Base-by-base conservation (phyloP, 257 asterid species). In the Fraxinus anomala region DNA sequence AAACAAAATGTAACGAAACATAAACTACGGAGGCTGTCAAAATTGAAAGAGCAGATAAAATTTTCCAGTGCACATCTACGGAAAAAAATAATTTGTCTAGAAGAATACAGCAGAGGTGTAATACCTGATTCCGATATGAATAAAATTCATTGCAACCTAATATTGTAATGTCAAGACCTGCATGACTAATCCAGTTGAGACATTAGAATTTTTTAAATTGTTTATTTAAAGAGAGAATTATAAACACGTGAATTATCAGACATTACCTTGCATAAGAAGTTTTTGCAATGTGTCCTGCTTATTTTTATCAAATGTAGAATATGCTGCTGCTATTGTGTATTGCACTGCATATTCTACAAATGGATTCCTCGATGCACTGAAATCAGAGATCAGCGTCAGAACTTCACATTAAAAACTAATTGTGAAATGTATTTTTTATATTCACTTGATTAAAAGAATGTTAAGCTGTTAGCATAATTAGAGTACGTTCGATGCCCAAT, bases 141-240 rank as follows among this genome's bases (percentile, higher is more conserved):
- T 95, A 92, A 83, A 95, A 95, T 80, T 93, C 98, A 59, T 95
- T 95, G 89, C 99, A 83, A 39, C 98, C 98, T 78, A 95, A 81
- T 82, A 95, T 92, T 69, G 96, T 93, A 72, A 95, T 93, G 80
- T 93, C 97, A 75, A 93, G 90, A 83, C 99, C 97, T 95, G 98
- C 91, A 83, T 83, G 67, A 80, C 89, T 85, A 87, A 86, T 78
- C 72, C 73, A 77, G 74, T 85, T 81, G 56, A 79, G 70, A 73
- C 66, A 79, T 87, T 81, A 88, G 83, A 80, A 70, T 73, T 77
- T 13, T 78, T 40, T 14, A 21, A 73, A 54, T 21, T 12, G 34
- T 72, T 67, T 49, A 80, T 66, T 68, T 39, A 77, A 44, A 61
- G 39, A 70, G 80, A 66, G 77, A 84, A 83, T 69, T 70, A 67